phyloP scores from a whole-genome alignment of 768 basidiomycete genomes.

The Pulveroboletus sp. region DNA sequence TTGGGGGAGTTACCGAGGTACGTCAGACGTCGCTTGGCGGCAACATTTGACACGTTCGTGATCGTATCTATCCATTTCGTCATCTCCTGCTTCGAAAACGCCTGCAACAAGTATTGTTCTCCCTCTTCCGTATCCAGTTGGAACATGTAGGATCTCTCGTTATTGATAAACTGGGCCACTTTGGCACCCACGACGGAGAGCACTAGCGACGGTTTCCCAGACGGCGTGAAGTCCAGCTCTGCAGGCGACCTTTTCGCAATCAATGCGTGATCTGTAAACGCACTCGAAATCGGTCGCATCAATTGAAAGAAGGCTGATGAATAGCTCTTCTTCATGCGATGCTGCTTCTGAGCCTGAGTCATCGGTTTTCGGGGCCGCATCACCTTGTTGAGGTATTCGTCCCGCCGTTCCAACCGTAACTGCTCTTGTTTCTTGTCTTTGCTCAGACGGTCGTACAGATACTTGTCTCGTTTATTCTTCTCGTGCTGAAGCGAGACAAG shows the following conservation, averaged over 20 bases:
- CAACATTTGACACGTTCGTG: conserved; percentile 62
- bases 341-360: conserved; percentile 59
- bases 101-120: conserved; percentile 77
- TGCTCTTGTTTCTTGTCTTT: conserved; percentile 79
- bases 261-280: conserved; percentile 63
- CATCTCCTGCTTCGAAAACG: conserved; percentile 67
- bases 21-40: conserved; percentile 74
- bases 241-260: conserved; percentile 54
- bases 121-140: conserved; percentile 85
- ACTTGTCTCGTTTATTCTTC: conserved; percentile 75
- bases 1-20: conserved; percentile 77
- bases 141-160: conserved; percentile 79
- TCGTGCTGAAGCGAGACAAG: conserved; percentile 67
- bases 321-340: conserved; percentile 86
- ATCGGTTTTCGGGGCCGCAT: conserved; percentile 58
- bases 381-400: conserved; percentile 70
- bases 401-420: conserved; percentile 63
- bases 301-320: conserved; percentile 75
- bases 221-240: conserved; percentile 70
- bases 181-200: conserved; percentile 70
- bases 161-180: conserved; percentile 68
- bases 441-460: conserved; percentile 61
- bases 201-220: conserved; percentile 72
- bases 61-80: conserved; percentile 75
- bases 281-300: conserved; percentile 87